These are phyloP conservation scores for Suillus spraguei DNA, from an alignment of 768 basidiomycete species.

Conservation along the genomic window DNA sequence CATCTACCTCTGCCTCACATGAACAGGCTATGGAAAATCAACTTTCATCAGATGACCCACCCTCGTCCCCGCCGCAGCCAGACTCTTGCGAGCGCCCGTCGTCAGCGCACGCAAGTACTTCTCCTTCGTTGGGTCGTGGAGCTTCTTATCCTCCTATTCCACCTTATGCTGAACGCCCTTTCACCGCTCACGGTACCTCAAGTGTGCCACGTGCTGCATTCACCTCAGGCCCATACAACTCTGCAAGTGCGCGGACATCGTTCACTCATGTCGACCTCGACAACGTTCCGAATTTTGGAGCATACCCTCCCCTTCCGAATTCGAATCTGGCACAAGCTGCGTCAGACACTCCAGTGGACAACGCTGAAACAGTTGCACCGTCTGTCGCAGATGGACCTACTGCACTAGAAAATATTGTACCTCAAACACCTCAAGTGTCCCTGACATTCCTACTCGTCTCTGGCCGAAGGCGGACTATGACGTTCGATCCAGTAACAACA, in stretches of 20 bases:
- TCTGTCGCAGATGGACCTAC: slow-evolving; percentile 11
- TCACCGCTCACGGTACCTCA: slow-evolving; percentile 18
- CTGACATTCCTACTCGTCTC: slow-evolving; percentile 76
- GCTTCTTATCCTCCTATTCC: slow-evolving; percentile 9
- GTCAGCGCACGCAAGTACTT: slow-evolving; percentile 29
- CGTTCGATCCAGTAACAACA: slow-evolving; percentile 74
- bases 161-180: slow-evolving; percentile 24
- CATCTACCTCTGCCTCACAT: neutral
- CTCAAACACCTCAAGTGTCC: slow-evolving; percentile 63
- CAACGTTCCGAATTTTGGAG: slow-evolving; percentile 19
- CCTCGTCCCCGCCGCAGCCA: slow-evolving; percentile 24
- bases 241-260: slow-evolving; percentile 53
- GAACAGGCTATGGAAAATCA: slow-evolving; percentile 7
- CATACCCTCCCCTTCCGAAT: slow-evolving; percentile 25
- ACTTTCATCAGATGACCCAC: slow-evolving; percentile 13
- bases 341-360: slow-evolving; percentile 13
- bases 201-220: slow-evolving; percentile 5
- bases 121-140: slow-evolving; percentile 15
- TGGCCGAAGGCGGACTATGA: slow-evolving; percentile 67
- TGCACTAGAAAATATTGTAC: slow-evolving; percentile 31
- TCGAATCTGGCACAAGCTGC: neutral
- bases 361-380: slow-evolving; percentile 12
- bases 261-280: slow-evolving; percentile 52
- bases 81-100: slow-evolving; percentile 31
- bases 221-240: slow-evolving; percentile 27